These are phyloP conservation scores for Colletotrichum tropicale DNA, from an alignment of 2,329 filamentous ascomycete species.

Conservation along the genomic window DNA sequence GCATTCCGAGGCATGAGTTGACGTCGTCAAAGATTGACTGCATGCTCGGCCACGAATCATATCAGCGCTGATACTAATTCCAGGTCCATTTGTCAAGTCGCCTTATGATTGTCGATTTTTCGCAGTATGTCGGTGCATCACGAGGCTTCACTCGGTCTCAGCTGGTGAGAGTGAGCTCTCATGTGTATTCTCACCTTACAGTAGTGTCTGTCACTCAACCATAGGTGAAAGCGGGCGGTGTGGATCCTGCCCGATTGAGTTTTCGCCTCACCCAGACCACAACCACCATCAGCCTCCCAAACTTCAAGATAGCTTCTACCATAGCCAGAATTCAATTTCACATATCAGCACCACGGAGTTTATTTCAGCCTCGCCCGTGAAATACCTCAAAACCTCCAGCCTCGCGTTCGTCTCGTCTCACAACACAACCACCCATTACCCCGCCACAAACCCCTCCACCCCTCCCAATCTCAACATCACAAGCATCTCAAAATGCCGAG, in stretches of 20 bases:
- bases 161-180: background rate
- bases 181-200: background rate
- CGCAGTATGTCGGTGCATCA: background rate
- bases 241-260: slow-evolving; percentile 17
- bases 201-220: background rate
- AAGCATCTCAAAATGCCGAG: background rate
- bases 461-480: background rate
- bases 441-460: background rate
- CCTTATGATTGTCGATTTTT: background rate
- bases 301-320: background rate
- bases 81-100: background rate
- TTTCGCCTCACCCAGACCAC: slow-evolving; percentile 12
- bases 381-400: background rate
- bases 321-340: background rate
- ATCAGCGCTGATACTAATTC: background rate
- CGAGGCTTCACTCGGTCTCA: background rate
- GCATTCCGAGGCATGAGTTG: background rate
- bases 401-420: background rate
- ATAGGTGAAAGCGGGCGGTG: slow-evolving; percentile 6
- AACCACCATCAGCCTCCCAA: background rate
- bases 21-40: background rate
- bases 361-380: background rate
- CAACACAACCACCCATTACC: background rate
- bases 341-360: background rate
- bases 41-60: background rate